phyloP scores from a whole-genome alignment of 441 rosid species.

The Manihot esculenta region DNA sequence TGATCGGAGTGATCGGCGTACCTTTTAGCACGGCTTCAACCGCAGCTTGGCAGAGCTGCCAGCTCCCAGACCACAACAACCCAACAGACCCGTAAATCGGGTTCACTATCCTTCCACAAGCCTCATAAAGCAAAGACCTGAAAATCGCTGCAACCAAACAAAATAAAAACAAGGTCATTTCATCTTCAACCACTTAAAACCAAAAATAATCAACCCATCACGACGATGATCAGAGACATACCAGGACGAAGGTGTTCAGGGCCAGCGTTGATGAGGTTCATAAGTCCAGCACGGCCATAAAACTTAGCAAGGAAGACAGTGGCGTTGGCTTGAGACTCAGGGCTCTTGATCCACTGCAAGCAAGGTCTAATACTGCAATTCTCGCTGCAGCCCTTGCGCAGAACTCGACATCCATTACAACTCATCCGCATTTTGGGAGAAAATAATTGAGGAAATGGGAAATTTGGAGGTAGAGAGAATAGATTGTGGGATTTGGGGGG shows the following conservation, averaged over 20 bases:
- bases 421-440: constrained; percentile 45
- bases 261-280: constrained; percentile 58
- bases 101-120: constrained; percentile 59
- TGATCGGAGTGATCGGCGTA: constrained; percentile 41
- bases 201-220: background rate
- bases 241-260: constrained; percentile 58
- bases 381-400: constrained; percentile 59
- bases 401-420: constrained; percentile 63
- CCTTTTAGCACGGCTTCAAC: constrained; percentile 55
- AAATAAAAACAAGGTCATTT: background rate
- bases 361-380: constrained; percentile 54
- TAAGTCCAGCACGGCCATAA: constrained; percentile 67
- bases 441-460: background rate
- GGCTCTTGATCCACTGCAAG: constrained; percentile 52
- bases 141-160: constrained; percentile 40
- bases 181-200: background rate
- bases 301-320: constrained; percentile 66
- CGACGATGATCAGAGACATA: background rate
- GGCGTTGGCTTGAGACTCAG: constrained; percentile 61
- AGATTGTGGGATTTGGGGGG: background rate
- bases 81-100: constrained; percentile 62
- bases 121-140: constrained; percentile 60
- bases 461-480: background rate
- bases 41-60: constrained; percentile 57
- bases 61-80: constrained; percentile 54